phyloP scores from a whole-genome alignment of 495 filamentous ascomycete genomes.

The Ramalina intermedia region DNA sequence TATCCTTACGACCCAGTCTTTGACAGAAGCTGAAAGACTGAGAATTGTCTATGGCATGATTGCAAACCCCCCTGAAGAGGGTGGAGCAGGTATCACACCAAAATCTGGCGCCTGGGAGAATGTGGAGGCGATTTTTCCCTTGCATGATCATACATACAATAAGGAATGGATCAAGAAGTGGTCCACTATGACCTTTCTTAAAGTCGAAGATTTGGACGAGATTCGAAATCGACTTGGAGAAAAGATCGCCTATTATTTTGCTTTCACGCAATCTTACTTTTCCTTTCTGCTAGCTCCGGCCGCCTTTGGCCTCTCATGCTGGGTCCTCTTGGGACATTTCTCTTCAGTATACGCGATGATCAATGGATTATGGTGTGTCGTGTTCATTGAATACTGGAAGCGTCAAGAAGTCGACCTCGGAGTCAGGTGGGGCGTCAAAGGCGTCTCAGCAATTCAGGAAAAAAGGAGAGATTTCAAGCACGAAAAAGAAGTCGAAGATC shows the following conservation, averaged over 20 bases:
- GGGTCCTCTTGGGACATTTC: slow-evolving; percentile 70
- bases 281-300: slow-evolving; percentile 74
- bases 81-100: slow-evolving; percentile 81
- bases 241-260: slow-evolving; percentile 90
- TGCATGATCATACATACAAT: slow-evolving; percentile 82
- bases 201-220: slow-evolving; percentile 59
- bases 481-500: slow-evolving; percentile 60
- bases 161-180: slow-evolving; percentile 81
- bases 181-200: slow-evolving; percentile 68
- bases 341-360: slow-evolving; percentile 71
- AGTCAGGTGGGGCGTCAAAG: slow-evolving; percentile 82
- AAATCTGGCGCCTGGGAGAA: slow-evolving; percentile 72
- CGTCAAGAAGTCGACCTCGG: slow-evolving; percentile 82
- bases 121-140: slow-evolving; percentile 70
- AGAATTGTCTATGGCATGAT: slow-evolving; percentile 78
- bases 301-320: slow-evolving; percentile 63
- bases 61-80: slow-evolving; percentile 62
- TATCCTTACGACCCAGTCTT: slow-evolving; percentile 47
- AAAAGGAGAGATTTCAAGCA: slow-evolving; percentile 65
- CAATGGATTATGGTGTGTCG: slow-evolving; percentile 72
- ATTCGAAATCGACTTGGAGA: slow-evolving; percentile 88
- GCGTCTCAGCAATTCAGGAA: slow-evolving; percentile 67
- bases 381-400: slow-evolving; percentile 96
- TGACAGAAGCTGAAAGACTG: slow-evolving; percentile 78
- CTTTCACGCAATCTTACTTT: slow-evolving; percentile 90